Base-by-base conservation (phyloP, 177 flowering plant species). In the Vitis hybrid region DNA sequence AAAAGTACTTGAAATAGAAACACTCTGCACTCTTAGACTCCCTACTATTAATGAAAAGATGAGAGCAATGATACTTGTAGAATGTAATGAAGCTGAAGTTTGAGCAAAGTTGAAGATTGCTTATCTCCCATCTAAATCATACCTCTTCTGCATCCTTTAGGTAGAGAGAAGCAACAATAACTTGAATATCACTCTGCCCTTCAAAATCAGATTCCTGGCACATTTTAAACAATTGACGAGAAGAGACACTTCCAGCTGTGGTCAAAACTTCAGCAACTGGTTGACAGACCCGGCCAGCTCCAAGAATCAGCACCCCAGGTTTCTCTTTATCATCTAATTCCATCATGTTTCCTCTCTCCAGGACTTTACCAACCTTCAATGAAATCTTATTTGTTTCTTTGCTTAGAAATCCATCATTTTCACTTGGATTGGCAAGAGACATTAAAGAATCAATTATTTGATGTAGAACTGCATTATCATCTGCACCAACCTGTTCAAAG, bases 81-180 rank as follows among this genome's bases (percentile, higher is more conserved):
- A 29, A 72, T 64, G 10, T 29, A 33, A 5, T 49, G 39, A 64
- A 64, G 51, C 22, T 29, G 16, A 55, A 26, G 5, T 10, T 39
- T 31, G 3, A 12, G 49, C 45, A 22, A 68, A 49, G 19, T 9
- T 49, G 31, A 15, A 48, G 12, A 22, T 10, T 7, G 60, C n/a
- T 64, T 16, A 16, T 57, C 9, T 22, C 45, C 15, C n/a, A 69
- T 64, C 56, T 58, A 64, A 45, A 70, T 59, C 72, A 39, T 83
- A 95, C 99, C 97, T 92, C 97, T 76, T 93, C 86, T 13, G 98
- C 99, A 78, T 96, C 99, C 82, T 90, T 87, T 5, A 93, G 81
- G 78, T 81, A 92, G 22, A 96, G 91, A 75, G 99, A 96, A 56
- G 94, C 99, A 76, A 94, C 97, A 66, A 88, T 76, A 72, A 92